Base-by-base conservation (phyloP, 2,329 filamentous ascomycete species). In the Saccharata proteae region DNA sequence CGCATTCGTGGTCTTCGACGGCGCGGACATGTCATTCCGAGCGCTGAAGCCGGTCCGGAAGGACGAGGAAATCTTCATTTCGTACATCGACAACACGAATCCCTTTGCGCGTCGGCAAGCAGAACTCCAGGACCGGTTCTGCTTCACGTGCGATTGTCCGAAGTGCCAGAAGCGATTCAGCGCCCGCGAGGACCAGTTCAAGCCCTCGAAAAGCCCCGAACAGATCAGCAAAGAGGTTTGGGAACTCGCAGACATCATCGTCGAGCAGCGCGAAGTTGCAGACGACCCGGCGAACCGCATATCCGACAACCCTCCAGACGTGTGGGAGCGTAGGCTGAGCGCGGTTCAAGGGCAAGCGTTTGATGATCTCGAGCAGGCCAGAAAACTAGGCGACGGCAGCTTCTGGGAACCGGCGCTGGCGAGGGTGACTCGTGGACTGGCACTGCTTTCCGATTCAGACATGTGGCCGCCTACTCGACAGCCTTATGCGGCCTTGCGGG, bases 31-130 rank as follows among this genome's bases (percentile, higher is more conserved):
- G 7, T 56, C 56, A 10, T 44, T 75, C 18, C 65, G 69, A 19
- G 63, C 71, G 1, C 49, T 74, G 2, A 54, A 52, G 9, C 57
- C 62, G 1, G 72, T 78, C 37, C 48, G 55, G 12, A 58, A 62
- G 35, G 64, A 61, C 38, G 65, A 72, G 17, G 71, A 79, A 45
- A 58, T 78, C 17, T 69, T 63, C 41, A 69, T 77, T 36, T 69
- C 71, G 3, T 79, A 79, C 44, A 59, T 74, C 38, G 74, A 78
- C 42, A 57, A 57, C 20, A 71, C 66, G 1, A 62, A 65, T 22
- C 63, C 70, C 0, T 61, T 58, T 16, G 41, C 52, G 6, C 54
- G 57, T n/a, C 65, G 74, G 3, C 67, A 65, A 38, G 49, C 49
- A 3, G 65, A 74, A 41, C 59, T 78, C 2, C 50, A 52, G 27